Base-by-base conservation (phyloP, 768 basidiomycete species). In the Leccinum disarticulatum region DNA sequence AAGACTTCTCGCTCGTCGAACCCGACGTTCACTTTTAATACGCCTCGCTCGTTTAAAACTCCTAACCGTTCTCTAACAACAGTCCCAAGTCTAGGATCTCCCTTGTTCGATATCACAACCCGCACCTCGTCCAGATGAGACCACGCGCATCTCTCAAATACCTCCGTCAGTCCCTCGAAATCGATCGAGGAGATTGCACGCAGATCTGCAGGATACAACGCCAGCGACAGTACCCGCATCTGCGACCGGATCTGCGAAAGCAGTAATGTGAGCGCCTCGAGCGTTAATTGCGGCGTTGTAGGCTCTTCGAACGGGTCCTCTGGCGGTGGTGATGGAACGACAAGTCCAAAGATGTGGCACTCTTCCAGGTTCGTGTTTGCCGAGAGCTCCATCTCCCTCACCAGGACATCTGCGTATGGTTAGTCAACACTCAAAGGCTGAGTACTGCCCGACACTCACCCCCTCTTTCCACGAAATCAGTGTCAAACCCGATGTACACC, bases 1-100 rank as follows among this genome's bases (percentile, higher is more conserved):
- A 74, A 46, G 31, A 73, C 63, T 36, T 74, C 69, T 0, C 73
- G 64, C 27, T 71, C 73, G 55, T 73, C 72, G 27, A 73, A 73
- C 14, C 73, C 72, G 19, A 73, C 66, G 36, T 61, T 64, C 49
- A 73, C 68, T 51, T 63, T 65, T 41, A 73, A 50, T 43, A 73
- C 71, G 0, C 73, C 68, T 7, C 70, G 63, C 56, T 74, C 63
- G 25, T 64, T 47, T 19, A 73, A 25, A 38, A 43, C 54, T 3
- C 50, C 10, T 51, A 73, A 52, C 0, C 65, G 65, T 36, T 75
- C 68, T 46, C 46, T 61, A 9, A 70, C 72, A 15, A 64, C 66
- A 30, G 41, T 57, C 3, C 68, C 70, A 30, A 75, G 64, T 33
- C 62, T 62, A 53, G 36, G 54, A 15, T 73, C 72, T 8, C 64